Conservation (phyloP, 257 asterid species). For the Petunia secreta region DNA sequence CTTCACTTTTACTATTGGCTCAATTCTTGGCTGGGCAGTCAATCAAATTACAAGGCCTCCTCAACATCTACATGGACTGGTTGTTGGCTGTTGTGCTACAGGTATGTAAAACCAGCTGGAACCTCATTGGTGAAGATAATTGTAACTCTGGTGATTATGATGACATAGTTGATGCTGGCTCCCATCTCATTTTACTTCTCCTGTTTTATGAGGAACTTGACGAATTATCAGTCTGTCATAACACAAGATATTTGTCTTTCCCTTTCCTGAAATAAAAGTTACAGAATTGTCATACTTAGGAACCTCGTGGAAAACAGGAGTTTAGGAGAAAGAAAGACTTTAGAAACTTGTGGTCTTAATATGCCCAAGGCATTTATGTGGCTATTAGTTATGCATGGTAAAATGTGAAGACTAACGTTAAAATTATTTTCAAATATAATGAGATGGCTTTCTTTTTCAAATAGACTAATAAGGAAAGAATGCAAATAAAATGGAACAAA, state of each 20-base stretch:
- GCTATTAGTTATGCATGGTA: too few species aligned
- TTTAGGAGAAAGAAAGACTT: too few species aligned
- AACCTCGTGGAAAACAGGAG: not conserved
- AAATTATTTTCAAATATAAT: too few species aligned
- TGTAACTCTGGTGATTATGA: not conserved
- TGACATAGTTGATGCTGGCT: not conserved
- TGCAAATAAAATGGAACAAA: too few species aligned
- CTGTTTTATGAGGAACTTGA: not conserved
- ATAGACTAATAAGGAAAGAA: too few species aligned
- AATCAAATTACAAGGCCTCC: conserved; percentile 71
- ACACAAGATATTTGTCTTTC: not conserved
- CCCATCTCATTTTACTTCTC: not conserved
- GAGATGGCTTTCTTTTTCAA: too few species aligned
- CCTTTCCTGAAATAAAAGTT: not conserved
- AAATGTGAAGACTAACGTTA: too few species aligned
- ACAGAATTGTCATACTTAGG: not conserved
- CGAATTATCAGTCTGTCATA: not conserved
- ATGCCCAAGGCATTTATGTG: too few species aligned
- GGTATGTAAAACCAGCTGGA: conserved; percentile 40
- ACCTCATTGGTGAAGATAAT: not conserved
- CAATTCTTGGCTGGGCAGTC: conserved; percentile 79
- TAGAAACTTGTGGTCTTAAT: too few species aligned
- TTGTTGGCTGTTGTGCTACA: conserved; percentile 87
- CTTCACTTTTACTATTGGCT: conserved; percentile 74
- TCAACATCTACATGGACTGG: conserved; percentile 73